Evolutionary conservation across 2,329 filamentous ascomycete species (phyloP), one percentile per base, ranked within the genome.

Genomic region (Elsinoe perseae): DNA sequence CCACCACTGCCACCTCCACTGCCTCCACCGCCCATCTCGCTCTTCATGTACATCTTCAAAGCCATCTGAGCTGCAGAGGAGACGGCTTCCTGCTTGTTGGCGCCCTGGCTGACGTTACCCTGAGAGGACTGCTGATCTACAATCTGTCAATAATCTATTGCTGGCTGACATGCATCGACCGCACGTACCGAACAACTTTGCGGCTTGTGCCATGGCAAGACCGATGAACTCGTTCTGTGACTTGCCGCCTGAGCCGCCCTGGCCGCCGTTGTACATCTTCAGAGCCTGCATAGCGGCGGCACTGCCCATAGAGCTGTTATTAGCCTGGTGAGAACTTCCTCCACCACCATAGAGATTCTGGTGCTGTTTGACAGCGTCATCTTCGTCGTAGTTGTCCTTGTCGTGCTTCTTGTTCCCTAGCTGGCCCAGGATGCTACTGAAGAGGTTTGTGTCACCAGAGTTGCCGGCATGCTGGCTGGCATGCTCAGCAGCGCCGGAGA

Each of bases 11-110:
- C 69, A 32, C 76, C 73, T 61, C 77, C 71, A 18, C 79, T 79
- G 10, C 65, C 64, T n/a, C 66, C 63, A 28, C 72, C 72, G 25
- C 75, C 72, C 67, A 71, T 71, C 68, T 89, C 79, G 64, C 80
- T 83, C 80, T 95, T 91, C 76, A 95, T 74, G 71, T 91, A 95
- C 82, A 95, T 86, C 80, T 95, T 90, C 64, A 95, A 71, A 2
- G 90, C 91, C 80, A 88, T 86, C 77, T 95, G 85, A 1, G 84
- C 90, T 2, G 91, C 91, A 69, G 84, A 77, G 68, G 86, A 83
- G 46, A 96, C 76, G 50, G 83, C 89, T 48, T 83, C 84, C 72
- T 95, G 83, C 80, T 95, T 95, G 72, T 81, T 86, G 4, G 85
- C 80, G 23, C 79, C 77, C 21, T 77, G 64, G 23, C 60, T 60